Conservation (phyloP, 1,139 yeast genomes). For the Suhomyces taliae region DNA sequence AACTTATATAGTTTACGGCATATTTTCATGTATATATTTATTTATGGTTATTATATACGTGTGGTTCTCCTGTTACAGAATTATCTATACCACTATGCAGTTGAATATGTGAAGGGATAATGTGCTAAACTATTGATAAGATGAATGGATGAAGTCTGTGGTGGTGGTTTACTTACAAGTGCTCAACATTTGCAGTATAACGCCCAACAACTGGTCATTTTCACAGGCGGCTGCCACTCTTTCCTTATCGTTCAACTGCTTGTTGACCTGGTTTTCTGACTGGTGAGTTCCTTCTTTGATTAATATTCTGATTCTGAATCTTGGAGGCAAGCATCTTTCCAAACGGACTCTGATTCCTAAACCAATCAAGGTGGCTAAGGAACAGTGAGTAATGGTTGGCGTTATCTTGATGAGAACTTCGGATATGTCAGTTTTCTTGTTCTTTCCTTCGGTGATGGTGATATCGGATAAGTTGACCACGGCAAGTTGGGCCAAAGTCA, state of each 20-base stretch:
- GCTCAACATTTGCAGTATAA: slow-evolving; percentile 87
- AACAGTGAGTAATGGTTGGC: slow-evolving; percentile 97
- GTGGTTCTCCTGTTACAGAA: too few species aligned
- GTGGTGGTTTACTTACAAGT: slow-evolving; percentile 52
- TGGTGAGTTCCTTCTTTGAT: slow-evolving; percentile 94
- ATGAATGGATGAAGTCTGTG: not conserved
- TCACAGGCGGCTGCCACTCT: slow-evolving; percentile 99
- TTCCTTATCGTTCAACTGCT: slow-evolving; percentile 95
- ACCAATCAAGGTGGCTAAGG: slow-evolving; percentile 93
- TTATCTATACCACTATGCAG: not conserved
- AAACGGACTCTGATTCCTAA: slow-evolving; percentile 90
- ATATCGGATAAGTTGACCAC: slow-evolving; percentile 89
- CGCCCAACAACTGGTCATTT: slow-evolving; percentile 84
- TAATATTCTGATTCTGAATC: slow-evolving; percentile 76
- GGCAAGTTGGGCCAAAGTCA: slow-evolving; percentile 90
- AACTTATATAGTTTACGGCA: too few species aligned
- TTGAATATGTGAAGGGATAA: not conserved
- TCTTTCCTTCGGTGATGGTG: slow-evolving; percentile 56
- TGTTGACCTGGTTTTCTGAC: slow-evolving; percentile 92
- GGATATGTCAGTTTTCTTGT: slow-evolving; percentile 53
- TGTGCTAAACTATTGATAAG: not conserved
- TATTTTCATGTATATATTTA: too few species aligned
- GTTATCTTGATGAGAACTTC: slow-evolving; percentile 84
- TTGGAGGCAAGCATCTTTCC: slow-evolving; percentile 83
- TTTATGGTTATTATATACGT: too few species aligned